Percentiles rank a stretch among this genome's conserved stretches.
Conservation (phyloP, 2,329 filamentous ascomycete genomes). For the Ilyonectria sp. region DNA sequence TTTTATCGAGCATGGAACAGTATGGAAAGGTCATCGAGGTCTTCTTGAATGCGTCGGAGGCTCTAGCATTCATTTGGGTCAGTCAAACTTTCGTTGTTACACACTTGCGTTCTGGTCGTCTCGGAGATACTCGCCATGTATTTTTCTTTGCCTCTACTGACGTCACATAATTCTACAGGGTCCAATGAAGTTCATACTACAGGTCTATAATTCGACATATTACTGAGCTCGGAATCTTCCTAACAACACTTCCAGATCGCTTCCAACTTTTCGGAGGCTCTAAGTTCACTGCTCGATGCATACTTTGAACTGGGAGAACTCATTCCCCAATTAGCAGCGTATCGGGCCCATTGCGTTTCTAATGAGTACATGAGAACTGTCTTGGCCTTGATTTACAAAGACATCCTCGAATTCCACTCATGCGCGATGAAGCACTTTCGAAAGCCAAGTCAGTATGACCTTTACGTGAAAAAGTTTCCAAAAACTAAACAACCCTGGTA, state of each 20-base stretch:
- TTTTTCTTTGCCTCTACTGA: neutral
- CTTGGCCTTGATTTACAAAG: neutral
- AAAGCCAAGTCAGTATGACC: neutral
- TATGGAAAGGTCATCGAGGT: conserved; percentile 30
- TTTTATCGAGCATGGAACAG: conserved; percentile 26
- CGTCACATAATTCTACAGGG: neutral
- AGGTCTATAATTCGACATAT: neutral
- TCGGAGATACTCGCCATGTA: too few relatives aligned
- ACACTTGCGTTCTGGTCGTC: too few relatives aligned
- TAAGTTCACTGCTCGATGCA: neutral
- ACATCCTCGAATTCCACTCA: neutral
- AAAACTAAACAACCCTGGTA: neutral
- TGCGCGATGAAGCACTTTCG: neutral
- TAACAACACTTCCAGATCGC: neutral
- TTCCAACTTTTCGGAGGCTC: neutral
- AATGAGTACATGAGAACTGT: neutral
- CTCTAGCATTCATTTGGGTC: conserved; percentile 54
- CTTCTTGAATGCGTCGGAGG: conserved; percentile 24
- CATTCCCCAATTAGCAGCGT: neutral
- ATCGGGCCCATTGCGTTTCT: neutral
- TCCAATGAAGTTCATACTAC: neutral
- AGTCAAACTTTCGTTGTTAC: neutral
- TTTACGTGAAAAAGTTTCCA: neutral
- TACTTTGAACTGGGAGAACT: neutral
- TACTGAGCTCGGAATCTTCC: neutral